phyloP scores from a whole-genome alignment of 2,329 filamentous ascomycete genomes.

The Fusarium udum region DNA sequence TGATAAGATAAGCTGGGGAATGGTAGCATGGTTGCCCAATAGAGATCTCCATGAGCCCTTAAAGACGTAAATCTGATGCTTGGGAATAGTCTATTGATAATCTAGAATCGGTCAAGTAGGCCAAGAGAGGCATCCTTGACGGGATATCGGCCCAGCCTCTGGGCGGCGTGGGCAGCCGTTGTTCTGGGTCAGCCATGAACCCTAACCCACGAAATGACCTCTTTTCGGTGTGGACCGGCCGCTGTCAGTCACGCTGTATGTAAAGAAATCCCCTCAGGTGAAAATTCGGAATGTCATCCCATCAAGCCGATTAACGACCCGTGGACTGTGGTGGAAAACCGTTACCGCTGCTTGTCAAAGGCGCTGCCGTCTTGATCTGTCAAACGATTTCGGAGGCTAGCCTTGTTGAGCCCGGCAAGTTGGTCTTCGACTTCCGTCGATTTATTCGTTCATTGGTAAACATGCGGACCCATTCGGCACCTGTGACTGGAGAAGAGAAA shows the following conservation, averaged over 20 bases:
- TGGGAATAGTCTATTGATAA: neutral
- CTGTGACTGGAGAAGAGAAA: neutral
- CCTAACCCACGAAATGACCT: conserved; percentile 15
- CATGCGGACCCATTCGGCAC: neutral
- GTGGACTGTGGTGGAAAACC: neutral
- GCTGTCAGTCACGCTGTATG: neutral
- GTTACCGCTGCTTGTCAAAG: conserved; percentile 3
- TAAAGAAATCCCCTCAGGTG: neutral
- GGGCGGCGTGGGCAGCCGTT: neutral
- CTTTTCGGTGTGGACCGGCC: neutral
- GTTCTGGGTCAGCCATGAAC: conserved; percentile 15
- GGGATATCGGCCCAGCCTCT: conserved; percentile 27
- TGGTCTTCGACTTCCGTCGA: neutral
- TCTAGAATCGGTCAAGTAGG: conserved; percentile 4
- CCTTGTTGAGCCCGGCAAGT: neutral
- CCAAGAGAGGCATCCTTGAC: conserved; percentile 3
- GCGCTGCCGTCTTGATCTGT: conserved; percentile 4
- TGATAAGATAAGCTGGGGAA: neutral
- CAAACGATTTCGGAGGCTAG: neutral
- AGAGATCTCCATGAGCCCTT: too few relatives aligned
- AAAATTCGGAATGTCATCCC: conserved; percentile 9
- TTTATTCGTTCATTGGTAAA: neutral
- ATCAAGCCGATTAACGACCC: neutral
- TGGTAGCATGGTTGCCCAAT: neutral
- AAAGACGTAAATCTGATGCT: neutral